Base-by-base conservation (phyloP, 352 stramenopile genomes). In the Pythium apleroticum region DNA sequence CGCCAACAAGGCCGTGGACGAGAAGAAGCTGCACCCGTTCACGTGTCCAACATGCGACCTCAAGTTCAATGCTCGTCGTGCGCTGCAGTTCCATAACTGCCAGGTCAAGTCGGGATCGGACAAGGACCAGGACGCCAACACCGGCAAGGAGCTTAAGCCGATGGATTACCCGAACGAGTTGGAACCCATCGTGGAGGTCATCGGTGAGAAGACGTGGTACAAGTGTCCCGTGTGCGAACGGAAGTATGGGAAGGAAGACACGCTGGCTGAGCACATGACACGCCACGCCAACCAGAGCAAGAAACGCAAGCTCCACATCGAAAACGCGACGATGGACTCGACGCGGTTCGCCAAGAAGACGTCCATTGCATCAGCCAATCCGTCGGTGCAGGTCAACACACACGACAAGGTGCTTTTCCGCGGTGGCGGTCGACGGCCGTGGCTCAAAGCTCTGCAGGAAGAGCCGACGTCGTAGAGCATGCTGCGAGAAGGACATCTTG, bases 1-100 rank as follows among this genome's bases (percentile, higher is more conserved):
- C 17, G 56, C 79, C 11, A 90, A 91, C 73, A 96, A 96, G 72
- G 78, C 80, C 10, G 82, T 94, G 33, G 87, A 96, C 41, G 87
- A 96, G 46, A 94, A 93, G 74, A 93, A 92, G 53, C 82, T 96
- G 33, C 87, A 93, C 65, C 85, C 84, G 30, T 96, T 96, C 73
- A 83, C 69, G 55, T 96, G 87, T 39, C 65, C 72, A 11, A 72
- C 86, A 43, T 96, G 87, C 68, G 81, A 89, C 64, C 85, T 93
- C 76, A 96, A 88, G 52, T 96, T 96, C 72, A 96, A 96, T 30
- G 85, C 87, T 1, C 82, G 83, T 31, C 80, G 86, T 28, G 85
- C 84, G 3, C 81, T 96, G 69, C 87, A 96, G 68, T 96, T 94
- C 66, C 87, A 96, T 69, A 93, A 87, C 37, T 96, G 87, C 35